phyloP scores from a whole-genome alignment of 2,329 filamentous ascomycete genomes.

The Dactylellina haptotyla region DNA sequence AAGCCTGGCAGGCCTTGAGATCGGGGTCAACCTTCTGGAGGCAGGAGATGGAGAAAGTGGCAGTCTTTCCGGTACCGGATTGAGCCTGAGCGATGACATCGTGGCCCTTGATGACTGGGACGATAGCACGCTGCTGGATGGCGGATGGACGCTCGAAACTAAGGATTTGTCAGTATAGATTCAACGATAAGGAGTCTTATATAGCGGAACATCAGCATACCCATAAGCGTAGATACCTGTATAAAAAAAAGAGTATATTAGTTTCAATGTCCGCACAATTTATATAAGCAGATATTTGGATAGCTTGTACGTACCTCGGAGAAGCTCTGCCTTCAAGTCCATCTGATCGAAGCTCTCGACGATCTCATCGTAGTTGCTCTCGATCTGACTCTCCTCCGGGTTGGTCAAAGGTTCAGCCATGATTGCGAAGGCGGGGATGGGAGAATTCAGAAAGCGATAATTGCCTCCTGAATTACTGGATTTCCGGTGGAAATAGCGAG shows the following conservation, averaged over 20 bases:
- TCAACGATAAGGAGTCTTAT: conserved; percentile 3
- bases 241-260: background rate
- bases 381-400: conserved; percentile 82
- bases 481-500: background rate
- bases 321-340: conserved; percentile 95
- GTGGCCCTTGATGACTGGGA: conserved; percentile 99
- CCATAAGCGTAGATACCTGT: conserved; percentile 96
- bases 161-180: conserved; percentile 37
- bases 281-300: background rate
- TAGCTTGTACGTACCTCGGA: conserved; percentile 77
- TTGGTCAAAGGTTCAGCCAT: conserved; percentile 34
- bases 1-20: conserved; percentile 95
- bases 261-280: background rate
- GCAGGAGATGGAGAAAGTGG: conserved; percentile 98
- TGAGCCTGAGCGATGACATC: conserved; percentile 99
- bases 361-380: conserved; percentile 99
- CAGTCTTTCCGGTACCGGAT: conserved; percentile 99
- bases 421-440: conserved; percentile 32
- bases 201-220: too few species aligned
- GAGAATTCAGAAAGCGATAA: conserved; percentile 41
- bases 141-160: conserved; percentile 99
- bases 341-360: conserved; percentile 99
- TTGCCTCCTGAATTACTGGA: conserved; percentile 50
- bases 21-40: conserved; percentile 98
- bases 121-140: conserved; percentile 99